These are phyloP conservation scores for Leucocoprinus sp. DNA, from an alignment of 768 basidiomycete genomes.

Conservation along the genomic window DNA sequence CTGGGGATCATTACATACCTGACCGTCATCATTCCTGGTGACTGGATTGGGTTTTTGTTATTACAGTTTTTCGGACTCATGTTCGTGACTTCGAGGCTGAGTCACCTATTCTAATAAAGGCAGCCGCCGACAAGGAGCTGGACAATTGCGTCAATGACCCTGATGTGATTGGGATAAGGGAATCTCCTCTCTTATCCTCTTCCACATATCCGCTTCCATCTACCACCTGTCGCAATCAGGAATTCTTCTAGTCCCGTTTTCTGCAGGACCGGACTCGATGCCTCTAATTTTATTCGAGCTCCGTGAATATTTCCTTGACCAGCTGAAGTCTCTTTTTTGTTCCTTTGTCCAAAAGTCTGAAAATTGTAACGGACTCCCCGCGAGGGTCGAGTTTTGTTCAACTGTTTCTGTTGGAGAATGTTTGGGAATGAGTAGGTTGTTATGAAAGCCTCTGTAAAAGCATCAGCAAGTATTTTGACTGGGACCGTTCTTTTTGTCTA, in stretches of 20 bases:
- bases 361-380: constrained; percentile 45
- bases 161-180: too few species aligned
- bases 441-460: constrained; percentile 11
- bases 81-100: too few species aligned
- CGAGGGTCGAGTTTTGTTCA: constrained; percentile 39
- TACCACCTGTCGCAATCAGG: constrained; percentile 46
- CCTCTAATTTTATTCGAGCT: constrained; percentile 48
- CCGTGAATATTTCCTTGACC: constrained; percentile 18
- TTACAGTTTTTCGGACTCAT: too few species aligned
- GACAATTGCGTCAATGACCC: constrained; percentile 40
- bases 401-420: constrained; percentile 53
- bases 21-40: too few species aligned
- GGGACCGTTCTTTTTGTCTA: constrained; percentile 11
- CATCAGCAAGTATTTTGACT: constrained; percentile 14
- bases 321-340: constrained; percentile 17
- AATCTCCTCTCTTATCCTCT: constrained; percentile 46
- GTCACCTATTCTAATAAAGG: too few species aligned
- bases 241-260: constrained; percentile 36
- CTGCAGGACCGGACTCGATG: constrained; percentile 48
- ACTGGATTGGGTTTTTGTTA: too few species aligned
- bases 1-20: too few species aligned
- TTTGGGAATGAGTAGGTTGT: constrained; percentile 14
- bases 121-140: too few species aligned
- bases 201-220: constrained; percentile 50
- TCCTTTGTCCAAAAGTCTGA: constrained; percentile 28